These are phyloP conservation scores for Cladophialophora yegresii DNA, from an alignment of 2,329 filamentous ascomycete genomes.

Conservation along the genomic window DNA sequence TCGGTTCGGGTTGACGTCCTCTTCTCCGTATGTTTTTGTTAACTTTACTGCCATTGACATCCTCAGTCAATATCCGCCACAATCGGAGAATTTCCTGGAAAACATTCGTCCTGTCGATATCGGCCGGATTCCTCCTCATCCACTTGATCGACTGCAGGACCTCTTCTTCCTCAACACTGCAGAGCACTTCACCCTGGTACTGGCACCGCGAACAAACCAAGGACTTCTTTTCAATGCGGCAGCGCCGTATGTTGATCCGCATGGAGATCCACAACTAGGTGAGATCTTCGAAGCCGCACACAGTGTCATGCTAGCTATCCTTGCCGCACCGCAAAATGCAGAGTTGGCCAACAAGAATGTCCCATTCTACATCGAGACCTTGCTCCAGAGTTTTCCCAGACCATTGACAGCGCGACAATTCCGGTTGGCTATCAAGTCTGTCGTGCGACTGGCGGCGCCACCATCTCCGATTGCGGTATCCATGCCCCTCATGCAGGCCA, in stretches of 20 bases:
- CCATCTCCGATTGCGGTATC: conserved; percentile 72
- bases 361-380: conserved; percentile 78
- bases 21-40: conserved; percentile 82
- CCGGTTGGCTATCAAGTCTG: conserved; percentile 80
- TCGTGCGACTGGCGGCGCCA: conserved; percentile 78
- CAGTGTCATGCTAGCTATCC: conserved; percentile 74
- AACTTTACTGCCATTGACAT: conserved; percentile 82
- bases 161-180: conserved; percentile 85
- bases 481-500: conserved; percentile 77
- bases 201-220: conserved; percentile 69
- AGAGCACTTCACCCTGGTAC: conserved; percentile 74
- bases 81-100: conserved; percentile 67
- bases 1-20: conserved; percentile 69
- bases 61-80: conserved; percentile 67
- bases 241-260: conserved; percentile 69
- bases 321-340: conserved; percentile 77
- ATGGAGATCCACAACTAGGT: conserved; percentile 58
- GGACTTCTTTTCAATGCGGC: conserved; percentile 73
- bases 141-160: conserved; percentile 72
- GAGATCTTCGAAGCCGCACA: conserved; percentile 88
- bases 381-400: conserved; percentile 76
- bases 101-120: conserved; percentile 60
- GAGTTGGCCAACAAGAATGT: conserved; percentile 69
- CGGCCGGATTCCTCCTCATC: conserved; percentile 61
- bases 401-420: conserved; percentile 83